A percentile compares a stretch with the other conserved stretches of the same genome.
Conservation (phyloP, 2,329 filamentous ascomycete genomes). For the Aspergillus uvarum region DNA sequence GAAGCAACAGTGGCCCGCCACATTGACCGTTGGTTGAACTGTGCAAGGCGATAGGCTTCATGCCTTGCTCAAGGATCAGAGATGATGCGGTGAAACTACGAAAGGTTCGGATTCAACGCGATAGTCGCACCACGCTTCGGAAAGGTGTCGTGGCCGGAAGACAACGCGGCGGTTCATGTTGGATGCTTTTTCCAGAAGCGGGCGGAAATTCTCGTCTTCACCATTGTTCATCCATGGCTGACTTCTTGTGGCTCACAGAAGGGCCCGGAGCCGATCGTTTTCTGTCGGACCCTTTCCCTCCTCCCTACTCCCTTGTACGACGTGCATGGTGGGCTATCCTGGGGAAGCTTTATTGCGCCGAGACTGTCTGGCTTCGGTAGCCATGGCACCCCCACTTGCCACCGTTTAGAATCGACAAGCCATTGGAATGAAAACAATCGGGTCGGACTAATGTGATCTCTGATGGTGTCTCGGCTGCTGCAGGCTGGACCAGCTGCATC, state of each 20-base stretch:
- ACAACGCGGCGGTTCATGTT: slow-evolving; percentile 12
- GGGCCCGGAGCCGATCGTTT: slow-evolving; percentile 8
- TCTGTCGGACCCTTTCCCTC: slow-evolving; percentile 9
- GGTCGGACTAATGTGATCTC: not conserved
- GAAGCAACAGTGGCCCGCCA: slow-evolving; percentile 1
- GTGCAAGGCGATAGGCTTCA: slow-evolving; percentile 5
- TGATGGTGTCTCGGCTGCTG: slow-evolving; percentile 1
- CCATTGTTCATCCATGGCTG: slow-evolving; percentile 2
- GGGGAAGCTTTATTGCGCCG: slow-evolving; percentile 13
- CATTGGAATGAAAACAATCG: not conserved
- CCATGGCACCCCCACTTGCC: slow-evolving; percentile 4
- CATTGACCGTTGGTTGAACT: slow-evolving; percentile 4
- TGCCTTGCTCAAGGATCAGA: slow-evolving; percentile 8
- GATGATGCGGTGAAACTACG: slow-evolving; percentile 12
- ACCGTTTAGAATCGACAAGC: not conserved
- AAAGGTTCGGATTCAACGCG: slow-evolving; percentile 23
- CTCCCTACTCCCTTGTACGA: slow-evolving; percentile 22
- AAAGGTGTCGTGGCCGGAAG: slow-evolving; percentile 11
- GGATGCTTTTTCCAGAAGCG: slow-evolving; percentile 11
- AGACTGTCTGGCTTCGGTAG: slow-evolving; percentile 8
- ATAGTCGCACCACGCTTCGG: slow-evolving; percentile 15
- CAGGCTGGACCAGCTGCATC: slow-evolving; percentile 7
- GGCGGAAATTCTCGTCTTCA: slow-evolving; percentile 7
- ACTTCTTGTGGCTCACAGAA: slow-evolving; percentile 11
- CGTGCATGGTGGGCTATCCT: slow-evolving; percentile 19